Evolutionary conservation across 1,284 basidiomycete genomes (phyloP).

Genomic region (Heterobasidion annosum): DNA sequence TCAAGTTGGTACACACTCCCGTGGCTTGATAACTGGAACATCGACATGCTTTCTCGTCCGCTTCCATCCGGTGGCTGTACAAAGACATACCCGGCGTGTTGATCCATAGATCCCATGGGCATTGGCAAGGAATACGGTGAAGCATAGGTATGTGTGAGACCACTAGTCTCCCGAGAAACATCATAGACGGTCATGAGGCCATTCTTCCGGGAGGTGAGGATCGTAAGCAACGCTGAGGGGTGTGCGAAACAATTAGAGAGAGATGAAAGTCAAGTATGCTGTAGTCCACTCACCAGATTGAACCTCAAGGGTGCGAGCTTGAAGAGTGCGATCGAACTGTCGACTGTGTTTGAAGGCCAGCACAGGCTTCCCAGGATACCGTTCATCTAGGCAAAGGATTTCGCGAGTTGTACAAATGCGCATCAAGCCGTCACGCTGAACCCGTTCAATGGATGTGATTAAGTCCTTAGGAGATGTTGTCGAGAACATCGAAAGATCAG

Average conservation of each 20-base stretch:
- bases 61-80: constrained; percentile 24
- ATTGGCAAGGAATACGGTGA: constrained; percentile 37
- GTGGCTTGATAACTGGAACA: constrained; percentile 38
- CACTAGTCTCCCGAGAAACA: constrained; percentile 31
- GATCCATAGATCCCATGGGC: constrained; percentile 17
- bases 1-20: constrained; percentile 40
- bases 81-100: constrained; percentile 36
- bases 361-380: constrained; percentile 44
- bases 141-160: constrained; percentile 32
- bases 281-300: constrained; percentile 24
- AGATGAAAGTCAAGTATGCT: neutral
- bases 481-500: constrained; percentile 24
- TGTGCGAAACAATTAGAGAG: neutral
- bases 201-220: constrained; percentile 51
- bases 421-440: constrained; percentile 30
- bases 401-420: constrained; percentile 50
- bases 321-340: constrained; percentile 49
- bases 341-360: constrained; percentile 53
- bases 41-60: constrained; percentile 19
- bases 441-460: constrained; percentile 44
- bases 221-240: constrained; percentile 30
- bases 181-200: constrained; percentile 55
- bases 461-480: constrained; percentile 23
- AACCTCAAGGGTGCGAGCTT: constrained; percentile 27
- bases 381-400: constrained; percentile 59